A percentile compares a stretch with the other conserved stretches of the same genome.
phyloP scores from a whole-genome alignment of 2,329 filamentous ascomycete genomes.

The Alternaria hordeiaustralica region DNA sequence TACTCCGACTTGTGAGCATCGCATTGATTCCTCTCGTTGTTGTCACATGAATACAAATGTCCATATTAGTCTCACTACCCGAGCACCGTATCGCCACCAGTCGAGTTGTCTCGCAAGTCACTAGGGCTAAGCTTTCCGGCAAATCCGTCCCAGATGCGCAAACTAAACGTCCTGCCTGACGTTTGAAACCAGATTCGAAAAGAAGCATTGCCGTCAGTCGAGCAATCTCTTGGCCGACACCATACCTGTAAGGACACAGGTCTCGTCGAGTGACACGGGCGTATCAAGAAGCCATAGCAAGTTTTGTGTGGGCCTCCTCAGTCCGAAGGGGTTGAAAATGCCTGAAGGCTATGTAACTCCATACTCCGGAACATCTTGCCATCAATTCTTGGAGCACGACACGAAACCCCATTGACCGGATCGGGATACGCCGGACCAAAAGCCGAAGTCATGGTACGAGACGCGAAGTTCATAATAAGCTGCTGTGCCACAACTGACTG shows the following conservation, averaged over 20 bases:
- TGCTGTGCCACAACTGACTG: constrained; percentile 13
- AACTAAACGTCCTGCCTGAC: constrained; percentile 33
- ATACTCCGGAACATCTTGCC: neutral
- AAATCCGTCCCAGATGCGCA: constrained; percentile 22
- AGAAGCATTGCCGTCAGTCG: constrained; percentile 30
- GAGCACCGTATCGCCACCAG: constrained; percentile 1
- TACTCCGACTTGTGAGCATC: neutral
- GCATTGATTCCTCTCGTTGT: neutral
- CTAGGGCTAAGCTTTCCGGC: constrained; percentile 25
- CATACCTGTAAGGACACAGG: constrained; percentile 23
- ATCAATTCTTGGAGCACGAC: constrained; percentile 6
- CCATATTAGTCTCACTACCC: neutral
- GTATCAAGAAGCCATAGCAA: constrained; percentile 6
- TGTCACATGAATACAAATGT: neutral
- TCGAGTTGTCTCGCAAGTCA: constrained; percentile 7
- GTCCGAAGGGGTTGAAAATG: constrained; percentile 8
- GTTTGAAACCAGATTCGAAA: constrained; percentile 39
- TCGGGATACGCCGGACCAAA: constrained; percentile 5
- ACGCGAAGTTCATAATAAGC: constrained; percentile 33
- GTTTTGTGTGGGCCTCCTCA: neutral
- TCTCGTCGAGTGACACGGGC: constrained; percentile 14
- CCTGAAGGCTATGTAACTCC: constrained; percentile 7
- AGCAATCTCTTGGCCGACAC: constrained; percentile 31
- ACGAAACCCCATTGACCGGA: constrained; percentile 13
- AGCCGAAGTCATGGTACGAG: constrained; percentile 11